Evolutionary conservation across 495 filamentous ascomycete genomes (phyloP).

Genomic region (Neurospora sp.): DNA sequence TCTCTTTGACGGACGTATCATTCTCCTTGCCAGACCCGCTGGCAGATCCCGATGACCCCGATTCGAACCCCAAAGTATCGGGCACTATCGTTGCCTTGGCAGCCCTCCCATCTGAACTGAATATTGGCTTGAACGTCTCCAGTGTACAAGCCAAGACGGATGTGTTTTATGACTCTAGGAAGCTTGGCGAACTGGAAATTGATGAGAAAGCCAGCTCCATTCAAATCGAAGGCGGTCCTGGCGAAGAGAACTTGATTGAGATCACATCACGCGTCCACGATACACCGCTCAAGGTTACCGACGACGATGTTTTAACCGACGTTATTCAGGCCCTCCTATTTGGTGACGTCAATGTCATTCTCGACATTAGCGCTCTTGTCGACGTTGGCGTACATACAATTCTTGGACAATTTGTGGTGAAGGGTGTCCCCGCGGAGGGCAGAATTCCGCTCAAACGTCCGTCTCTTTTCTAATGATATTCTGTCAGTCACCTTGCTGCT

Average conservation of each 20-base stretch:
- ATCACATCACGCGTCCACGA: constrained; percentile 67
- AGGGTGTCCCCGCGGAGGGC: constrained; percentile 75
- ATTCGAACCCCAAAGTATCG: constrained; percentile 65
- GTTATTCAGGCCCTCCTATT: constrained; percentile 69
- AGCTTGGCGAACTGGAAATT: constrained; percentile 69
- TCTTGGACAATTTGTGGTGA: constrained; percentile 68
- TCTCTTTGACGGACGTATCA: constrained; percentile 72
- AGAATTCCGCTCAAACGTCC: constrained; percentile 80
- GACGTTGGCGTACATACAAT: constrained; percentile 72
- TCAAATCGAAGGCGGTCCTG: constrained; percentile 41
- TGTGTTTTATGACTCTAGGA: constrained; percentile 62
- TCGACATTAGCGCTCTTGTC: constrained; percentile 70
- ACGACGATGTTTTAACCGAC: constrained; percentile 62
- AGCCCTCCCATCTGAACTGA: constrained; percentile 71
- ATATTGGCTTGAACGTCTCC: constrained; percentile 67
- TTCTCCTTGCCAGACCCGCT: constrained; percentile 72
- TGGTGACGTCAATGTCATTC: constrained; percentile 48
- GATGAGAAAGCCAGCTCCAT: constrained; percentile 66
- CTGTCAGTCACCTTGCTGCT: constrained; percentile 37
- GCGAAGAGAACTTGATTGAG: constrained; percentile 47
- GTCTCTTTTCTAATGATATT: constrained; percentile 35
- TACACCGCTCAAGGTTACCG: constrained; percentile 70
- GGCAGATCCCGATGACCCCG: constrained; percentile 64
- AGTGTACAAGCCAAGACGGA: constrained; percentile 65
- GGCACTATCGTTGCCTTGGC: constrained; percentile 71